Percentiles rank a stretch among this genome's conserved stretches.
Conservation (phyloP, 805 yeast species). For the Pichia sporocuriosa region DNA sequence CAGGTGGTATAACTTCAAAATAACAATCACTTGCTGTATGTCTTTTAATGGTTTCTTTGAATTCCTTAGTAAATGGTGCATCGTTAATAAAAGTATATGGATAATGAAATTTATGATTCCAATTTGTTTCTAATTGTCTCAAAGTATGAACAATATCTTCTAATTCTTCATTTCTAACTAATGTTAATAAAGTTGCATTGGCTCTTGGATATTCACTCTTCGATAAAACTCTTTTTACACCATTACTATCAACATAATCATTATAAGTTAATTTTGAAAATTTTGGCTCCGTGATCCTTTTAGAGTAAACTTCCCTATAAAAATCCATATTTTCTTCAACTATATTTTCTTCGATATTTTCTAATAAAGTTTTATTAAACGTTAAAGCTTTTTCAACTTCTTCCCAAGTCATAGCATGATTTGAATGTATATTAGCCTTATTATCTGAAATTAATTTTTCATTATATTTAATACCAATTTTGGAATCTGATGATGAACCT, state of each 20-base stretch:
- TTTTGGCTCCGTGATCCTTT: constrained; percentile 30
- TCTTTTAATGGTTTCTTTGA: constrained; percentile 45
- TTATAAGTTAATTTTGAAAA: constrained; percentile 28
- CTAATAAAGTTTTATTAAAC: constrained; percentile 18
- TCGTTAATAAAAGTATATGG: constrained; percentile 95
- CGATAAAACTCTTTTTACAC: constrained; percentile 21
- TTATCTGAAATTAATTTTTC: constrained; percentile 24
- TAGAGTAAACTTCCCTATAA: constrained; percentile 29
- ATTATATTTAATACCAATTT: constrained; percentile 24
- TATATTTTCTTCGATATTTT: constrained; percentile 24
- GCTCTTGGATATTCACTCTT: constrained; percentile 37
- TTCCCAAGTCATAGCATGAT: constrained; percentile 17
- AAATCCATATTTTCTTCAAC: constrained; percentile 30
- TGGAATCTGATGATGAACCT: no score
- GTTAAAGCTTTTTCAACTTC: constrained; percentile 23
- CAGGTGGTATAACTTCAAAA: constrained; percentile 48
- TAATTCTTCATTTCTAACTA: constrained; percentile 70
- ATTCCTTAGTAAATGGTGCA: constrained; percentile 70
- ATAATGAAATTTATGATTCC: constrained; percentile 73
- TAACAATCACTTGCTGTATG: constrained; percentile 39
- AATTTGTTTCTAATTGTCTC: constrained; percentile 54
- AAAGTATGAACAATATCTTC: constrained; percentile 49
- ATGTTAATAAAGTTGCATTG: constrained; percentile 69
- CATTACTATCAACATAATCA: constrained; percentile 23
- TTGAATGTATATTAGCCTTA: not conserved